These are phyloP conservation scores for Ophiostoma ulmi DNA, from an alignment of 2,329 filamentous ascomycete species.

Conservation along the genomic window DNA sequence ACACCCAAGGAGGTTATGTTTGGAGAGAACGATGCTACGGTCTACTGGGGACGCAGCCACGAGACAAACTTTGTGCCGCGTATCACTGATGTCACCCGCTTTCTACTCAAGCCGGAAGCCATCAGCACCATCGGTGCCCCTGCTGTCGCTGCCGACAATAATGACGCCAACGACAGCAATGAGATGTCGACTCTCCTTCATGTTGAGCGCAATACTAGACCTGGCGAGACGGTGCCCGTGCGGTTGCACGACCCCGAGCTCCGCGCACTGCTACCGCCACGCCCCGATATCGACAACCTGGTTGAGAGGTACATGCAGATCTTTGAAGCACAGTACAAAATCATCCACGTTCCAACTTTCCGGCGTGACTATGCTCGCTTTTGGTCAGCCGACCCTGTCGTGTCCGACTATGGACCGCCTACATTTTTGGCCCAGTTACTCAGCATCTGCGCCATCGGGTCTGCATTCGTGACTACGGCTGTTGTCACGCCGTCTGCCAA, in stretches of 20 bases:
- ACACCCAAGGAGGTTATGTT: constrained; percentile 13
- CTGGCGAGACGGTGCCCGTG: constrained; percentile 8
- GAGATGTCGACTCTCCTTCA: neutral
- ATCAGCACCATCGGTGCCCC: neutral
- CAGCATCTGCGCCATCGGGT: constrained; percentile 8
- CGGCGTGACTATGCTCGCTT: constrained; percentile 1
- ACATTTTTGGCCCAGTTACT: constrained; percentile 3
- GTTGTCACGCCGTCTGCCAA: neutral
- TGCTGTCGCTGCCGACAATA: neutral
- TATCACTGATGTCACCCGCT: constrained; percentile 9
- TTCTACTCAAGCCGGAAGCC: neutral
- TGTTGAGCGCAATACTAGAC: constrained; percentile 4
- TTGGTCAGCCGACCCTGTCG: neutral
- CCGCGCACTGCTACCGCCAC: neutral
- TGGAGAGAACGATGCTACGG: constrained; percentile 8
- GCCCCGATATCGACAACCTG: neutral
- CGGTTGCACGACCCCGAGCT: constrained; percentile 7
- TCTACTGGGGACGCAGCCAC: constrained; percentile 15
- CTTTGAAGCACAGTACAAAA: constrained; percentile 13
- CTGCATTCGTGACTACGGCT: constrained; percentile 1
- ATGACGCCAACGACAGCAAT: neutral
- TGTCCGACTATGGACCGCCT: constrained; percentile 5
- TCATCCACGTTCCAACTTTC: neutral
- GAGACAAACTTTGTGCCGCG: constrained; percentile 13
- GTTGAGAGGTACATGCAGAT: neutral